Evolutionary conservation across 2,329 filamentous ascomycete species (phyloP), one percentile per base, ranked within the genome.

Genomic region (Trichoderma aggressivum): DNA sequence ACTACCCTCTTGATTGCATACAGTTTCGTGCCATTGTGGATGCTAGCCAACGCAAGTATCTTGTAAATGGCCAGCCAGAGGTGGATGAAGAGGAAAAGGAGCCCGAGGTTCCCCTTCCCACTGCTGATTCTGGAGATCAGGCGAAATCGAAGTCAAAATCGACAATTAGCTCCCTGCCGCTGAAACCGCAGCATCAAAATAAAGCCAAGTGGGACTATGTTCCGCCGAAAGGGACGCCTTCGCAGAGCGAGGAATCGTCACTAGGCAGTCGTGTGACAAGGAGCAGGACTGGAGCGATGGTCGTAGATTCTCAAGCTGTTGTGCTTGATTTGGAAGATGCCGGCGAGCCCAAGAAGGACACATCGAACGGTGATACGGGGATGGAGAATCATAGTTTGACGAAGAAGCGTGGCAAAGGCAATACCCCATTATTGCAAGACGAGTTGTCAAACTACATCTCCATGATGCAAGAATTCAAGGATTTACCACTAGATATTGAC

Each of bases 1-100:
- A 84, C 0, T 95, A 91, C 75, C 88, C 90, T 0, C 81, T 91
- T 2, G 91, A 94, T 70, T 94, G 91, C 74, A 86, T 93, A 47
- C 81, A 82, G 43, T 89, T 88, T 73, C 82, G 84, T 7, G 80
- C 81, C 1, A 73, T 94, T 1, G 79, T 93, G 18, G 88, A 92
- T 73, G 84, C 87, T 6, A 81, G 81, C 3, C 88, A 90, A 74
- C 79, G 79, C 30, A 86, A 87, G 60, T 96, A 93, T 76, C 81
- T 78, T 71, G 84, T 92, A 30, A 78, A 77, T 65, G 92, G 86
- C 55, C 83, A 81, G 72, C 77, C 55, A 7, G 43, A 62, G 10
- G 73, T 68, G 7, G 50, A 60, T 6, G 73, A 67, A 12, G 5
- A 59, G 7, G 66, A 43, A 30, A 26, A 39, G 1, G 66, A 53